phyloP scores from a whole-genome alignment of 23 red algal species.

The Gracilariopsis chorda region DNA sequence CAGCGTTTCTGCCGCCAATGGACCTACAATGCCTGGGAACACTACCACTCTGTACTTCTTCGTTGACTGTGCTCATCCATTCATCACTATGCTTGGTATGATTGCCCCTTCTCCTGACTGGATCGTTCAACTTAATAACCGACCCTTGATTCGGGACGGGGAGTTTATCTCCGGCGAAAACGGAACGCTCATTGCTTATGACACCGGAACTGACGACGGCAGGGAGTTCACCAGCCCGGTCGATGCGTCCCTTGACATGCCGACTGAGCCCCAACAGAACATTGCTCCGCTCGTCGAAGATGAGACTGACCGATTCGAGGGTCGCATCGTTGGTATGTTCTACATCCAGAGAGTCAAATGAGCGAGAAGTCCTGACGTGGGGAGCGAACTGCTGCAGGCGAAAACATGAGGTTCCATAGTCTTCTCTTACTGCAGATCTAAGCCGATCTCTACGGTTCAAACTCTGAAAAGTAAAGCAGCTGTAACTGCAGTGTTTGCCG shows the following conservation, averaged over 20 bases:
- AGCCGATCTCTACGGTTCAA: no score
- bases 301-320: slow-evolving; percentile 15
- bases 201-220: slow-evolving; percentile 34
- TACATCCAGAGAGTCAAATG: background rate
- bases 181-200: slow-evolving; percentile 37
- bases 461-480: no score
- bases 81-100: slow-evolving; percentile 42
- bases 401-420: no score
- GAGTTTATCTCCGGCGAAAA: background rate
- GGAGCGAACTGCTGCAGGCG: no score
- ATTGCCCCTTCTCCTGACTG: slow-evolving; percentile 51
- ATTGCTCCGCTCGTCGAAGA: slow-evolving; percentile 53
- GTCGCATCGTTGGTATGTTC: background rate
- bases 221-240: slow-evolving; percentile 19
- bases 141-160: background rate
- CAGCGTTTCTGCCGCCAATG: background rate
- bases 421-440: no score
- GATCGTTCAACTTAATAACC: slow-evolving; percentile 56
- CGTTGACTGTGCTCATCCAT: slow-evolving; percentile 42
- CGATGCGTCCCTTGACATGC: slow-evolving; percentile 30
- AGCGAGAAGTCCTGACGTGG: no score
- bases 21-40: background rate
- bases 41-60: background rate
- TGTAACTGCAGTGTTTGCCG: no score
- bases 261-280: slow-evolving; percentile 34